Percentiles rank a stretch among this genome's conserved stretches.
Conservation (phyloP, 192 early-diverging fungal genomes). For the Entomortierella beljakovae region DNA sequence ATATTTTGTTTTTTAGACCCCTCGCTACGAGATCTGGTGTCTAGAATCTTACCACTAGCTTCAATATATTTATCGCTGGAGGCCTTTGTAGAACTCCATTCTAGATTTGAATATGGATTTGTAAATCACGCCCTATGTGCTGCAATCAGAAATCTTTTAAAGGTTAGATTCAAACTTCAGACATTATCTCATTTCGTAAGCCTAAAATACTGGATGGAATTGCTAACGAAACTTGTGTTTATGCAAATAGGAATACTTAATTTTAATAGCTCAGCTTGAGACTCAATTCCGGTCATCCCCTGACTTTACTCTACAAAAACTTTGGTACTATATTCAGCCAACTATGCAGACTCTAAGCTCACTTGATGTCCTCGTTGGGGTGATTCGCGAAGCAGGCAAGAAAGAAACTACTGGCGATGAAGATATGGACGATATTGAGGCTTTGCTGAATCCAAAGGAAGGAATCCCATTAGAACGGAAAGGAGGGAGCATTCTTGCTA, state of each 20-base stretch:
- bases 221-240: background rate
- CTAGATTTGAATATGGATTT: conserved; percentile 83
- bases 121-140: conserved; percentile 93
- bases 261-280: conserved; percentile 91
- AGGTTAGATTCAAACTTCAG: conserved; percentile 57
- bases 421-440: conserved; percentile 59
- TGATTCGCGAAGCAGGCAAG: conserved; percentile 52
- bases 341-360: conserved; percentile 69
- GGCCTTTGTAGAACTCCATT: conserved; percentile 81
- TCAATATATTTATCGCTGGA: conserved; percentile 80
- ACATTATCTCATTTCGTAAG: background rate
- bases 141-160: conserved; percentile 77
- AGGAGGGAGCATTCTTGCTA: conserved; percentile 83
- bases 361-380: conserved; percentile 56
- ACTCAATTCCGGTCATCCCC: conserved; percentile 77
- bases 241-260: conserved; percentile 81
- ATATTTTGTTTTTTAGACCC: conserved; percentile 55
- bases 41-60: conserved; percentile 83
- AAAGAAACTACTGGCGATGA: conserved; percentile 49
- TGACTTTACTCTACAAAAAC: conserved; percentile 89
- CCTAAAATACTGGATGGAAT: background rate
- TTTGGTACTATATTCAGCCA: conserved; percentile 92
- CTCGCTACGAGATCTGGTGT: conserved; percentile 77
- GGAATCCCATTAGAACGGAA: conserved; percentile 68
- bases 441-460: conserved; percentile 50